Evolutionary conservation across 208 protist species (phyloP).

Genomic region (Leishmania turanica): DNA sequence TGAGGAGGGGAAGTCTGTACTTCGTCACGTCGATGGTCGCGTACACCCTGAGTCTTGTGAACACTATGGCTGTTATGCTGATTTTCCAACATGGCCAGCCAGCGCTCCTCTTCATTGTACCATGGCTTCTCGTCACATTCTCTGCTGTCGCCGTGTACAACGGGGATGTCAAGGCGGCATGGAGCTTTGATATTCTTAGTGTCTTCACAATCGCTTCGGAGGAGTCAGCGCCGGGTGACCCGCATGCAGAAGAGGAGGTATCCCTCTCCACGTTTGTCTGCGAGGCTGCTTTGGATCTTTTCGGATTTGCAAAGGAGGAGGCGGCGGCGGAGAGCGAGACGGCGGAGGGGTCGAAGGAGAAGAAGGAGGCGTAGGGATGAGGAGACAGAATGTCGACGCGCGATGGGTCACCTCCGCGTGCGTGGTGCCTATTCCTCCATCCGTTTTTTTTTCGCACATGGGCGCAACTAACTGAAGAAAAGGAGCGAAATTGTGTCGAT

Average conservation of each 20-base stretch:
- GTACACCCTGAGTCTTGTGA: conserved; percentile 91
- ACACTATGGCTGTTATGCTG: conserved; percentile 96
- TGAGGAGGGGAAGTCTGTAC: conserved; percentile 80
- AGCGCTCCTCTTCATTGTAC: conserved; percentile 92
- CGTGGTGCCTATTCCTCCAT: neutral
- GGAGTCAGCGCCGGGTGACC: conserved; percentile 10
- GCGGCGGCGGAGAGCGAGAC: conserved; percentile 15
- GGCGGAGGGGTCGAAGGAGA: conserved; percentile 18
- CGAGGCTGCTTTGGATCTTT: conserved; percentile 36
- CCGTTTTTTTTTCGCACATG: conserved; percentile 3
- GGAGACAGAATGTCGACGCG: neutral
- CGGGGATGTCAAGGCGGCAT: conserved; percentile 68
- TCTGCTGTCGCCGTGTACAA: conserved; percentile 39
- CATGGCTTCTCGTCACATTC: conserved; percentile 85
- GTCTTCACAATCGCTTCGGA: conserved; percentile 18
- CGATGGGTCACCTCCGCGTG: neutral
- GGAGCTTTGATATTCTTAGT: conserved; percentile 43
- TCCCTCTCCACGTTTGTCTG: conserved; percentile 35
- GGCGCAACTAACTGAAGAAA: neutral
- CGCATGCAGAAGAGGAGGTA: conserved; percentile 22
- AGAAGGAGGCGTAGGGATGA: conserved; percentile 34
- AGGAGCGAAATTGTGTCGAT: neutral
- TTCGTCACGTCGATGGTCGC: conserved; percentile 84
- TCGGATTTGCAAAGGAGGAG: conserved; percentile 39
- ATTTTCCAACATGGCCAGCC: conserved; percentile 94